Evolutionary conservation across 345 rosid species (phyloP).

Genomic region (Orychophragmus violaceus): DNA sequence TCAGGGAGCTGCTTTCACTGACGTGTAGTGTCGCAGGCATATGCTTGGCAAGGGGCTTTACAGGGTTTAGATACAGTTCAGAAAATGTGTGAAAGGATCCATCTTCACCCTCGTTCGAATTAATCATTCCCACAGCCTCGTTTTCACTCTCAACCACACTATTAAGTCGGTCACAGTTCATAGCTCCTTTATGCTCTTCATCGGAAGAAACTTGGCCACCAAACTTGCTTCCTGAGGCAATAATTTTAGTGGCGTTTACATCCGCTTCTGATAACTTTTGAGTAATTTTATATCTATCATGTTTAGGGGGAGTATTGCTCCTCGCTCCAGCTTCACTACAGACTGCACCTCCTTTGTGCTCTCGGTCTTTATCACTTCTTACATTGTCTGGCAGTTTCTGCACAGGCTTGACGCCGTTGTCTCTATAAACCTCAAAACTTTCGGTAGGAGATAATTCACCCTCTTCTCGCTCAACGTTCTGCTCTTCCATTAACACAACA

Average conservation of each 20-base stretch:
- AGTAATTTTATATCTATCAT: conserved; percentile 65
- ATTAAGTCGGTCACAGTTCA: conserved; percentile 43
- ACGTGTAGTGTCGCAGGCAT: conserved; percentile 46
- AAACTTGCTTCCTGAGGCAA: conserved; percentile 69
- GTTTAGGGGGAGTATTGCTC: conserved; percentile 62
- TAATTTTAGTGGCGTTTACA: conserved; percentile 63
- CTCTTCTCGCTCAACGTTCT: conserved; percentile 89
- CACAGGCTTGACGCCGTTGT: conserved; percentile 43
- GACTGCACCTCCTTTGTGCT: background rate
- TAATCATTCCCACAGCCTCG: conserved; percentile 62
- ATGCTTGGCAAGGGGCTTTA: conserved; percentile 90
- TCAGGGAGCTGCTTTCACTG: conserved; percentile 43
- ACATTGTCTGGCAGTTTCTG: conserved; percentile 49
- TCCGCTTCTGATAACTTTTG: conserved; percentile 70
- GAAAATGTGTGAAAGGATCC: conserved; percentile 57
- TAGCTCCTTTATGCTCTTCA: conserved; percentile 77
- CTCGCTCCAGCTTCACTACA: conserved; percentile 54
- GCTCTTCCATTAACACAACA: conserved; percentile 43
- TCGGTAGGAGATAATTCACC: conserved; percentile 95
- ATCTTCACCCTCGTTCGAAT: conserved; percentile 69
- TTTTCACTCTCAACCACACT: conserved; percentile 83
- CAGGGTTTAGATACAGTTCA: conserved; percentile 61
- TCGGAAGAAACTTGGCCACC: conserved; percentile 71
- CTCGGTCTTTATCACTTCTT: background rate
- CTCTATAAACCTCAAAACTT: conserved; percentile 74